Percentiles rank a stretch among this genome's conserved stretches.
phyloP scores from a whole-genome alignment of 2,329 filamentous ascomycete species.

The Metarhizium anisopliae region DNA sequence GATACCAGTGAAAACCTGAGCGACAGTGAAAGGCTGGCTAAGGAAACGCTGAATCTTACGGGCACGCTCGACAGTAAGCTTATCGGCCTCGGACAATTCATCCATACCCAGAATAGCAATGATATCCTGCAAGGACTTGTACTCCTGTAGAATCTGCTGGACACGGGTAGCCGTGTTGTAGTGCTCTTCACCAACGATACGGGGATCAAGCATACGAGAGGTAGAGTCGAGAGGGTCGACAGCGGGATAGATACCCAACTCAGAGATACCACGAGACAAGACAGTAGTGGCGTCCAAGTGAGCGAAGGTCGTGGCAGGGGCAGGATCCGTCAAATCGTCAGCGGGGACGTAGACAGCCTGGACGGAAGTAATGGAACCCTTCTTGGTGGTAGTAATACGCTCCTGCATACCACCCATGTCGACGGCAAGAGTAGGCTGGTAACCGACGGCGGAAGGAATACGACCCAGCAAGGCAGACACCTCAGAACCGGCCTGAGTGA shows the following conservation, averaged over 20 bases:
- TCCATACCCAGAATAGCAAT: slow-evolving; percentile 99
- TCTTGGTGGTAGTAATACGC: slow-evolving; percentile 98
- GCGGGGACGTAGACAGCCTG: slow-evolving; percentile 99
- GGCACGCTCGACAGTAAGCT: slow-evolving; percentile 99
- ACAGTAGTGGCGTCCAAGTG: slow-evolving; percentile 99
- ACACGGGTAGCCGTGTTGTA: slow-evolving; percentile 91
- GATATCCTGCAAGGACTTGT: slow-evolving; percentile 99
- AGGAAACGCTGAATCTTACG: slow-evolving; percentile 99
- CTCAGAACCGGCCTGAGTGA: slow-evolving; percentile 99
- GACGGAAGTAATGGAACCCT: slow-evolving; percentile 99
- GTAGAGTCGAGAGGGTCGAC: slow-evolving; percentile 99
- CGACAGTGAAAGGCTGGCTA: slow-evolving; percentile 94
- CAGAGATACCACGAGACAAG: slow-evolving; percentile 99
- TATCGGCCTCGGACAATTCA: slow-evolving; percentile 97
- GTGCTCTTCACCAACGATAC: slow-evolving; percentile 96
- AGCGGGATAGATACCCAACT: slow-evolving; percentile 99
- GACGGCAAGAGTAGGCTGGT: slow-evolving; percentile 96
- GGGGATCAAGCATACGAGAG: slow-evolving; percentile 98
- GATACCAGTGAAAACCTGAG: slow-evolving; percentile 78
- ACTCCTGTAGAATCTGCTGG: slow-evolving; percentile 99
- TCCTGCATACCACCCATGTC: slow-evolving; percentile 99
- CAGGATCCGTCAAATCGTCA: slow-evolving; percentile 99
- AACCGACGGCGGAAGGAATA: slow-evolving; percentile 99
- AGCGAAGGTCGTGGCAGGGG: slow-evolving; percentile 97
- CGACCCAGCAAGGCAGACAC: slow-evolving; percentile 98